A percentile compares a stretch with the other conserved stretches of the same genome.
Conservation (phyloP, 2,329 filamentous ascomycete species). For the Pezicula carpinea region DNA sequence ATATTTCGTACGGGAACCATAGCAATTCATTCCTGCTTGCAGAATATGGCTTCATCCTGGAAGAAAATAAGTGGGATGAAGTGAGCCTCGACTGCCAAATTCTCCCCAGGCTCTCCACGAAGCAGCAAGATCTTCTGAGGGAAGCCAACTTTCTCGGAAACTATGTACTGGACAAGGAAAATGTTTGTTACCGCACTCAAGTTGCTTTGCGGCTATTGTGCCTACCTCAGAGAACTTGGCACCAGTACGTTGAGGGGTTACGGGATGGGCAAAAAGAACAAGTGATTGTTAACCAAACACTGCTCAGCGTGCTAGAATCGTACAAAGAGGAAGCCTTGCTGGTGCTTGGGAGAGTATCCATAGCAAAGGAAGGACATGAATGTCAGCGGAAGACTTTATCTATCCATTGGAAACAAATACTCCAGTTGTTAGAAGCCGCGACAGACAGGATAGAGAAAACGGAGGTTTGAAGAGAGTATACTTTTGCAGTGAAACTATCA, state of each 20-base stretch:
- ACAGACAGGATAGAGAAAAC: slow-evolving; percentile 13
- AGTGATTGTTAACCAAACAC: slow-evolving; percentile 29
- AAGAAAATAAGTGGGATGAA: slow-evolving; percentile 12
- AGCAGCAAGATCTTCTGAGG: slow-evolving; percentile 35
- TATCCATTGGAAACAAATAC: slow-evolving; percentile 21
- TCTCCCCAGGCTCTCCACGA: slow-evolving; percentile 6
- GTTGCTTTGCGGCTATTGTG: slow-evolving; percentile 40
- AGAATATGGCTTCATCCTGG: slow-evolving; percentile 47
- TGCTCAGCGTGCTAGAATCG: slow-evolving; percentile 23
- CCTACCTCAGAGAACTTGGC: slow-evolving; percentile 34
- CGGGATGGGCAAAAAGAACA: slow-evolving; percentile 40
- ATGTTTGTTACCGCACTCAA: slow-evolving; percentile 48
- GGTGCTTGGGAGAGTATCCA: neutral
- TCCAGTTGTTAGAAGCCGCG: slow-evolving; percentile 10
- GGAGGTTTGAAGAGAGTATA: neutral
- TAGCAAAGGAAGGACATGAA: slow-evolving; percentile 1
- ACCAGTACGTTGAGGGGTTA: slow-evolving; percentile 37
- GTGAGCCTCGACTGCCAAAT: slow-evolving; percentile 12
- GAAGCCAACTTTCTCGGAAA: slow-evolving; percentile 41
- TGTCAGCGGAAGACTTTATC: slow-evolving; percentile 16
- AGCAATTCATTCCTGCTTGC: slow-evolving; percentile 68
- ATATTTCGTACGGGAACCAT: slow-evolving; percentile 66
- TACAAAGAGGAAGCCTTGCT: neutral
- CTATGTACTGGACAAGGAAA: slow-evolving; percentile 43
- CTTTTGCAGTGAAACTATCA: neutral